Percentiles rank a stretch among this genome's conserved stretches.
These are phyloP conservation scores for Coffea canephora DNA, from an alignment of 257 asterid species.

Conservation along the genomic window DNA sequence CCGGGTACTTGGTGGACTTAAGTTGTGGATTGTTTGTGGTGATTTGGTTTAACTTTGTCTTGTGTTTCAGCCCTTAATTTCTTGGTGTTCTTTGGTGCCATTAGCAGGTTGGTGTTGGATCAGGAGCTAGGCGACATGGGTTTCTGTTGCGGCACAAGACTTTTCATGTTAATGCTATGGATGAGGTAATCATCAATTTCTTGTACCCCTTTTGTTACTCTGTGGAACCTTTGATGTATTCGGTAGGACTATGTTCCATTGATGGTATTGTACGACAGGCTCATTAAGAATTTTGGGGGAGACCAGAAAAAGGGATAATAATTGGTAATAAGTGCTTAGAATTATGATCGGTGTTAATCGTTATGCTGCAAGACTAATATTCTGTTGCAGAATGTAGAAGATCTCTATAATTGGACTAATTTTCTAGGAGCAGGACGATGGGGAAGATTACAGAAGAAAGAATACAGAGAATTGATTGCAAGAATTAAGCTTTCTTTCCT, in stretches of 20 bases:
- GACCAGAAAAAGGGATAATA: not conserved
- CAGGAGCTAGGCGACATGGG: slow-evolving; percentile 24
- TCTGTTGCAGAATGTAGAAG: too few relatives aligned
- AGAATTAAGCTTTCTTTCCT: too few relatives aligned
- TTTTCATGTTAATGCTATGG: slow-evolving; percentile 50
- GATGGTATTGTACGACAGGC: not conserved
- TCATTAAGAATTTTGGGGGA: not conserved
- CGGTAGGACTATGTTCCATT: not conserved
- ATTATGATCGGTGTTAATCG: not conserved
- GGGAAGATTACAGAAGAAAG: too few relatives aligned
- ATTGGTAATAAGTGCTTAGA: not conserved
- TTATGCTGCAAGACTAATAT: not conserved
- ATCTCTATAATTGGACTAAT: too few relatives aligned
- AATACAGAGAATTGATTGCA: too few relatives aligned
- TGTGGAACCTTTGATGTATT: not conserved
- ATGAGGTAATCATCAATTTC: slow-evolving; percentile 42
- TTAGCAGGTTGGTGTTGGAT: slow-evolving; percentile 12
- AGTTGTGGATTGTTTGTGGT: not conserved
- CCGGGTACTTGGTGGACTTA: not conserved
- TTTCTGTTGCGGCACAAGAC: slow-evolving; percentile 31
- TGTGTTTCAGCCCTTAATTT: not conserved
- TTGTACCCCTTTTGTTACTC: not conserved
- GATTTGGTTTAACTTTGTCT: not conserved
- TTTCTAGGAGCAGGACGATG: too few relatives aligned
- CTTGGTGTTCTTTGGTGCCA: not conserved